Percentiles rank a stretch among this genome's conserved stretches.
These are phyloP conservation scores for Gaertneriomyces sp. DNA, from an alignment of 192 early-diverging fungal species.

Conservation along the genomic window DNA sequence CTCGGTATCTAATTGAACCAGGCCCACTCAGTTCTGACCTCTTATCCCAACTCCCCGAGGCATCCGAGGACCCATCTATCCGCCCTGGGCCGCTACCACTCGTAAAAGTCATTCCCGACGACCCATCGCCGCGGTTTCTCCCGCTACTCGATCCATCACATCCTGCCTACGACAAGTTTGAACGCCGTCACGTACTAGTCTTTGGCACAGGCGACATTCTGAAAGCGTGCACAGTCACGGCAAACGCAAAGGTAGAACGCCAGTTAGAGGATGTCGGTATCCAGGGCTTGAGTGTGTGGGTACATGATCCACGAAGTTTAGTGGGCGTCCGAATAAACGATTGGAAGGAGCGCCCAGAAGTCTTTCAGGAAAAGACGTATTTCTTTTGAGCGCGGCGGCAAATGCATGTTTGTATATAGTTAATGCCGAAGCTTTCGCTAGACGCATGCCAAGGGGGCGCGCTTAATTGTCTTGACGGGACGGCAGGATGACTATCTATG, in stretches of 20 bases:
- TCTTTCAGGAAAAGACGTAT: too few relatives aligned
- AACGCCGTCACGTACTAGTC: conserved; percentile 25
- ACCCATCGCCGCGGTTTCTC: conserved; percentile 30
- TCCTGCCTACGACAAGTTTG: not conserved
- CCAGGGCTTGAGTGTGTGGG: conserved; percentile 28
- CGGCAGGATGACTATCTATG: too few relatives aligned
- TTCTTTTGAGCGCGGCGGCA: too few relatives aligned
- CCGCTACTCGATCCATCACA: not conserved
- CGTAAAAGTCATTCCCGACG: conserved; percentile 27
- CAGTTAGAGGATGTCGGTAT: conserved; percentile 21
- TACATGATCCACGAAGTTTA: conserved; percentile 34
- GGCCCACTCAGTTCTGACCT: not conserved
- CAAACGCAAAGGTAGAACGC: conserved; percentile 40
- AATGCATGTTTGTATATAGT: too few relatives aligned
- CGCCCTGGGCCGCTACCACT: not conserved
- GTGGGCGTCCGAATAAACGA: conserved; percentile 20
- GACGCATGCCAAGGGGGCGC: too few relatives aligned
- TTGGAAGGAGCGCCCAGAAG: not conserved
- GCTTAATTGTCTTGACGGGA: too few relatives aligned
- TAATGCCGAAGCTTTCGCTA: too few relatives aligned
- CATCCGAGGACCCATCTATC: not conserved
- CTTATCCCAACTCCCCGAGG: not conserved
- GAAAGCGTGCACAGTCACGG: conserved; percentile 41
- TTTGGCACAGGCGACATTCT: conserved; percentile 42
- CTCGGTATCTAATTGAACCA: conserved; percentile 27